Percentiles rank a stretch among this genome's conserved stretches.
These are phyloP conservation scores for Eudorina sp. DNA, from an alignment of 139 green algal species.

Conservation along the genomic window DNA sequence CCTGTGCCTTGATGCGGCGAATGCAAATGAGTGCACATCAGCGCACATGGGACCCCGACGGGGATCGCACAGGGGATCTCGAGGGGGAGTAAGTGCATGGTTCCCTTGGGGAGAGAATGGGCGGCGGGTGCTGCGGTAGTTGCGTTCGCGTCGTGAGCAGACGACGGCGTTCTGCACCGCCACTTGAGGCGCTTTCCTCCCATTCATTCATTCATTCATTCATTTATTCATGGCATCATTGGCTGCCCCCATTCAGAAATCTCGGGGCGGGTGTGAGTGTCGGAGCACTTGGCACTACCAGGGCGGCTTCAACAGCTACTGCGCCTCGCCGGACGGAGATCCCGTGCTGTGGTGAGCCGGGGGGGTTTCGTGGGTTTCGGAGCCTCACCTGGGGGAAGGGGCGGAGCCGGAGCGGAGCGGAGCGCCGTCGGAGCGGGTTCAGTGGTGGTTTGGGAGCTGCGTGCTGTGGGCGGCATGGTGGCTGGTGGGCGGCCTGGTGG, in stretches of 20 bases:
- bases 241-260: background rate
- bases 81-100: too few species aligned
- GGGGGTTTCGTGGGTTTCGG: background rate
- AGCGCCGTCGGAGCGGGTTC: background rate
- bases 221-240: background rate
- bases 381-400: background rate
- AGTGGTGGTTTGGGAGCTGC: background rate
- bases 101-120: background rate
- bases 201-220: background rate
- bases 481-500: too few species aligned
- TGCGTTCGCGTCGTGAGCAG: too few species aligned
- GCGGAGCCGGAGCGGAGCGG: background rate
- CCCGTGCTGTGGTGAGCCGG: background rate
- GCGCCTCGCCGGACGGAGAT: conserved; percentile 17
- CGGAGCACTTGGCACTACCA: conserved; percentile 3
- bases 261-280: background rate
- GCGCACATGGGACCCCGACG: background rate
- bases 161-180: too few species aligned
- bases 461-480: too few species aligned
- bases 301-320: background rate
- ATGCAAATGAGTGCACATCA: background rate
- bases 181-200: too few species aligned
- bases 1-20: background rate
- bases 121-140: too few species aligned
- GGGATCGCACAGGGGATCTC: too few species aligned